A percentile compares a stretch with the other conserved stretches of the same genome.
These are phyloP conservation scores for Saccharomyces hybrid DNA, from an alignment of 1,139 yeast species.

Conservation along the genomic window DNA sequence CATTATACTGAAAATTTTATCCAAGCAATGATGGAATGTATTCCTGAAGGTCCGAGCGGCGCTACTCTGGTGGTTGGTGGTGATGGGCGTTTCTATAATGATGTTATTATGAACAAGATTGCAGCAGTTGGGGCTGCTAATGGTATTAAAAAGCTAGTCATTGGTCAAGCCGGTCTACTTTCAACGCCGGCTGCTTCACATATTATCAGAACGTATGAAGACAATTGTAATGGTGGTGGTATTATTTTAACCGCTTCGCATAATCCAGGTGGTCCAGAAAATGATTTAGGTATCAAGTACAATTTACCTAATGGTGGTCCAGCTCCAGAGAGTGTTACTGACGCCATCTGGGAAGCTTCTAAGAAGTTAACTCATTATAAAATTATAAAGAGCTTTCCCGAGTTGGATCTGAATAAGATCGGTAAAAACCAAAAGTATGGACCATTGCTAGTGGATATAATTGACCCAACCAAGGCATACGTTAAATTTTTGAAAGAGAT, in stretches of 20 bases:
- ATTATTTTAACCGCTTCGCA: slow-evolving; percentile 94
- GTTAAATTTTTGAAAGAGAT: slow-evolving; percentile 72
- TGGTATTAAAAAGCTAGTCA: slow-evolving; percentile 74
- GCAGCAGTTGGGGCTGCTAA: slow-evolving; percentile 83
- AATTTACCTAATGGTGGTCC: slow-evolving; percentile 96
- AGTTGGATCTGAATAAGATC: slow-evolving; percentile 51
- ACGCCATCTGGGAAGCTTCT: slow-evolving; percentile 72
- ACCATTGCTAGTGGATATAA: slow-evolving; percentile 62
- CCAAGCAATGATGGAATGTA: slow-evolving; percentile 75
- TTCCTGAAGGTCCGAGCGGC: slow-evolving; percentile 77
- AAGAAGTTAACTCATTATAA: slow-evolving; percentile 54
- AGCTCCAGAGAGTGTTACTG: slow-evolving; percentile 94
- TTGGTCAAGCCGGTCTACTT: slow-evolving; percentile 81
- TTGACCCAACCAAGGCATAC: slow-evolving; percentile 76
- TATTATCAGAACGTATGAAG: slow-evolving; percentile 60
- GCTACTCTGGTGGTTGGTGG: slow-evolving; percentile 90
- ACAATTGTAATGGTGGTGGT: slow-evolving; percentile 72
- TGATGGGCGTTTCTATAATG: slow-evolving; percentile 91
- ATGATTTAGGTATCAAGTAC: slow-evolving; percentile 93
- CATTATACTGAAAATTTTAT: slow-evolving; percentile 90
- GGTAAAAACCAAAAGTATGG: slow-evolving; percentile 45
- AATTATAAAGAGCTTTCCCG: slow-evolving; percentile 45
- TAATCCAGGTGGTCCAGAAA: slow-evolving; percentile 95
- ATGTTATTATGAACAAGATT: slow-evolving; percentile 71
- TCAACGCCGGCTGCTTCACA: slow-evolving; percentile 97